These are phyloP conservation scores for Emiliania huxleyi DNA, from an alignment of 78 protist genomes.

Conservation along the genomic window DNA sequence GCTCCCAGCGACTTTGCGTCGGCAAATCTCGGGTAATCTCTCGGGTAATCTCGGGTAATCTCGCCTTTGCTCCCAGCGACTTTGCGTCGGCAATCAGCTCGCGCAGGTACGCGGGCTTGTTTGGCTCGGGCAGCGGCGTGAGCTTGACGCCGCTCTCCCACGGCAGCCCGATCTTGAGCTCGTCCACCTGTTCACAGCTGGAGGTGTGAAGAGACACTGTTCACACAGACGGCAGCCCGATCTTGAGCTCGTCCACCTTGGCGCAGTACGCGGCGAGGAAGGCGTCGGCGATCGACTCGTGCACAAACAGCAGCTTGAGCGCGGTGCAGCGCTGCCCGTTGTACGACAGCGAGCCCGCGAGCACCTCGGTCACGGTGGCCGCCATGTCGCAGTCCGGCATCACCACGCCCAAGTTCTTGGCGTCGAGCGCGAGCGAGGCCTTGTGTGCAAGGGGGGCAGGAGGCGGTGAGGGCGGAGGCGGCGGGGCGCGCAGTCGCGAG, in stretches of 20 bases:
- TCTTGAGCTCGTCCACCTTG: conserved; percentile 27
- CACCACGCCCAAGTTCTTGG: conserved; percentile 25
- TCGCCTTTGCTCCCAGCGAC: conserved; percentile 38
- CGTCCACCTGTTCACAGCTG: neutral
- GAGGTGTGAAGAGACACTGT: too few species aligned
- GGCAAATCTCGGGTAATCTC: too few species aligned
- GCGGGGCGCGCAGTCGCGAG: too few species aligned
- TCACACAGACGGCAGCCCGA: conserved; percentile 56
- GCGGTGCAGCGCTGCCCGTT: conserved; percentile 66
- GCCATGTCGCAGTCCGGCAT: conserved; percentile 8
- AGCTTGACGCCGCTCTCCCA: conserved; percentile 38
- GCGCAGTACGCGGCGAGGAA: neutral
- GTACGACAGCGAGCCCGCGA: conserved; percentile 40
- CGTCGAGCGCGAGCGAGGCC: conserved; percentile 36
- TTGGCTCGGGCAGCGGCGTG: conserved; percentile 57
- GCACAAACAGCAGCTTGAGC: conserved; percentile 30
- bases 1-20: too few species aligned
- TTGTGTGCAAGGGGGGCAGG: too few species aligned
- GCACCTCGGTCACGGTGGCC: conserved; percentile 25
- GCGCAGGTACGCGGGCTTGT: neutral
- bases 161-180: conserved; percentile 45
- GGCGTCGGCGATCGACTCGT: neutral
- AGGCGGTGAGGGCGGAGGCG: too few species aligned
- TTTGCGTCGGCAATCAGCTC: conserved; percentile 18
- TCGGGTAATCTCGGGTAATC: too few species aligned